A percentile compares a stretch with the other conserved stretches of the same genome.
Evolutionary conservation across 352 stramenopile genomes (phyloP).

Genomic region (Nothophytophthora sp.): DNA sequence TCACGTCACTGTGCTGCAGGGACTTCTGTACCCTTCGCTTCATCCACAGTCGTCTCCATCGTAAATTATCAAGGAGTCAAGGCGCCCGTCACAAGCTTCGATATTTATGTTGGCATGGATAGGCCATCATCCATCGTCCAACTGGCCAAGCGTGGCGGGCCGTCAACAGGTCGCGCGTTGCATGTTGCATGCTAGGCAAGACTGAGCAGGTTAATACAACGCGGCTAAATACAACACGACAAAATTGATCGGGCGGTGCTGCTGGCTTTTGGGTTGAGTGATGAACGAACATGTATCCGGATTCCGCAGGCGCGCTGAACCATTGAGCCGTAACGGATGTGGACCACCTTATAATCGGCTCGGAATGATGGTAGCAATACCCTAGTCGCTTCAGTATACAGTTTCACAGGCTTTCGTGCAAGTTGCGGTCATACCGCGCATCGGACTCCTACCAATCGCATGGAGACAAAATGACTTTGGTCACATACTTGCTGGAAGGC

Average conservation of each 20-base stretch:
- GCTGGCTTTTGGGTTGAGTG: too few relatives aligned
- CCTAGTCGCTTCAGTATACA: neutral
- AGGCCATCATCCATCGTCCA: slow-evolving; percentile 6
- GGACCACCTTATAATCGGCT: neutral
- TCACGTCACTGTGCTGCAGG: slow-evolving; percentile 23
- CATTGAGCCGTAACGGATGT: neutral
- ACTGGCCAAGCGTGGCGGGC: slow-evolving; percentile 8
- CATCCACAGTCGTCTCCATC: slow-evolving; percentile 5
- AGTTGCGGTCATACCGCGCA: too few relatives aligned
- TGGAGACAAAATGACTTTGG: too few relatives aligned
- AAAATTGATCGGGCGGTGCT: too few relatives aligned
- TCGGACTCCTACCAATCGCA: too few relatives aligned
- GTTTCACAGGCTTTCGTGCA: neutral
- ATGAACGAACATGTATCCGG: too few relatives aligned
- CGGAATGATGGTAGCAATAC: neutral
- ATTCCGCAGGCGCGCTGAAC: too few relatives aligned
- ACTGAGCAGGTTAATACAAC: too few relatives aligned
- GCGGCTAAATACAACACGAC: too few relatives aligned
- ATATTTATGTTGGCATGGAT: slow-evolving; percentile 24
- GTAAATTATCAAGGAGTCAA: slow-evolving; percentile 28
- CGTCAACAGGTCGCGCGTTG: too few relatives aligned
- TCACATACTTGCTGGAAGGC: too few relatives aligned
- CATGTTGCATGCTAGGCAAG: too few relatives aligned
- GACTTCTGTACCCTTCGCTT: slow-evolving; percentile 12
- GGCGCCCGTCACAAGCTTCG: slow-evolving; percentile 4